Base-by-base conservation (phyloP, 192 early-diverging fungal genomes). In the Coemansia pectinata region DNA sequence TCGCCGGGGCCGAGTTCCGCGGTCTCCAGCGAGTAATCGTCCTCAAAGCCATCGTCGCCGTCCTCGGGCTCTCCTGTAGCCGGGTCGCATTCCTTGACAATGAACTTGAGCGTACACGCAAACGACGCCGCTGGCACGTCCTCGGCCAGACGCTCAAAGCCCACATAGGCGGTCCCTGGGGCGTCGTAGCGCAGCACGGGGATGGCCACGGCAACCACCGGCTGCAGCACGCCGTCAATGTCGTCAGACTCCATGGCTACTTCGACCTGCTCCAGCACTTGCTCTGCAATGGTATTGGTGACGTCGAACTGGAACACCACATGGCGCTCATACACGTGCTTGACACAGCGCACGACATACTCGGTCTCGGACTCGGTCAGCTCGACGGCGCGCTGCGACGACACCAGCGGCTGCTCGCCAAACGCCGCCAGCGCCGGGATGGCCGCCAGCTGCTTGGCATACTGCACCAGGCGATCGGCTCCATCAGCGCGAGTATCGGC, bases 291-390 rank as follows among this genome's bases (percentile, higher is more conserved):
- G 7, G 98, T 99, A 85, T 99, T 99, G 62, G 85, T 90, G 74
- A 94, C 90, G 65, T 94, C 90, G 78, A 98, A 98, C 89, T 99
- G 95, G 86, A 98, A 97, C 10, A 99, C 93, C 66, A 99, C 67
- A 64, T 97, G 94, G 27, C 87, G 79, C 52, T 85, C 79, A 74
- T 94, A 99, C n/a, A 96, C 87, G 67, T 99, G 98, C 81, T 98
- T 98, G 62, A 96, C 77, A 69, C 92, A 95, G 21, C 86, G 81
- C 59, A 99, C 95, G 29, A 90, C 89, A 83, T 99, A 99, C 78
- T 99, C 98, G 11, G 94, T 96, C 78, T 98, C 98, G 15, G 58
- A 3, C 73, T 99, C 98, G 17, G 96, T 98, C 23, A 98, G 83
- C 62, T 88, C 89, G 19, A 90, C 86, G n/a, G 91, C 83, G 71